Base-by-base conservation (phyloP, 345 rosid species). In the Reutealis trisperma region DNA sequence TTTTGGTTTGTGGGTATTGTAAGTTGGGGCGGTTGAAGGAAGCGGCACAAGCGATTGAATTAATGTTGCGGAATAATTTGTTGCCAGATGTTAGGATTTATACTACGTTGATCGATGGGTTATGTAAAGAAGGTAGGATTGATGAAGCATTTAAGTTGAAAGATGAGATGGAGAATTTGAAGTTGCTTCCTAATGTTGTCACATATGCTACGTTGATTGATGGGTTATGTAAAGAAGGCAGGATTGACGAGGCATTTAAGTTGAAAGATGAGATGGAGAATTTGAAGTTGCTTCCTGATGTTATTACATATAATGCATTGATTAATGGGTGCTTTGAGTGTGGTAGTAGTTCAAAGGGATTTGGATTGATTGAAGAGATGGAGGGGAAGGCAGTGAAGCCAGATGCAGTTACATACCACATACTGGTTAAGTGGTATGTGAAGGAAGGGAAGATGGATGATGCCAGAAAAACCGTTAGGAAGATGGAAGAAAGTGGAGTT, bases 151-250 rank as follows among this genome's bases (percentile, higher is more conserved):
- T 88, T 45, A 75, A 84, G 72, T 77, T 93, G 76, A 86, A 79
- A 65, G 88, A 85, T 78, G 94, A 89, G 83, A 90, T 95, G 92
- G 91, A 90, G 81, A 84, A 71, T 70, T 76, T 86, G 67, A 86
- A 87, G 82, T 80, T 93, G 78, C 47, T 75, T 24, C 94, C 96
- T 0, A 93, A 95, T 88, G 92, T 88, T 73, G 93, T 93, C 69
- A 92, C 93, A 0, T 93, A 89, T 84, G 92, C 88, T 75, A 90
- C 97, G 2, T 78, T 93, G 87, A 89, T n/a, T n/a, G n/a, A n/a
- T n/a, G n/a, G n/a, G n/a, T n/a, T n/a, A n/a, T n/a, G n/a, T n/a
- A n/a, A n/a, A n/a, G n/a, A n/a, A n/a, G n/a, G n/a, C n/a, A n/a
- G n/a, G n/a, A n/a, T n/a, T n/a, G n/a, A n/a, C n/a, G n/a, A n/a